Evolutionary conservation across 345 rosid genomes (phyloP), one percentile per base, ranked within the genome.

Genomic region (Arabis alpina): DNA sequence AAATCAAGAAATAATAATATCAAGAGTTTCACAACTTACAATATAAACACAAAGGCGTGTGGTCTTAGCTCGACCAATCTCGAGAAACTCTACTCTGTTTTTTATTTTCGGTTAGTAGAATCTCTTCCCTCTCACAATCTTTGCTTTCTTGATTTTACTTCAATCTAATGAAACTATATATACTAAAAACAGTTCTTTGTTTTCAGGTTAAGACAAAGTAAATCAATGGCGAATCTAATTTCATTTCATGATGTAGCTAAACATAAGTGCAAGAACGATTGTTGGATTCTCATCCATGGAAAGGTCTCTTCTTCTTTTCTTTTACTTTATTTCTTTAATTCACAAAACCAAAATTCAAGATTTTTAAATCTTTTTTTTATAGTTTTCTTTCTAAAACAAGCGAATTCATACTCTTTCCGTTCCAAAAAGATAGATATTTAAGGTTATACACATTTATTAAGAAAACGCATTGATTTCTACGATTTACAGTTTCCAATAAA

Each of bases 271-370:
- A 83, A 80, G 72, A 55, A 73, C 10, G 79, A 80, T 79, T 84
- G 88, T 78, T 86, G 96, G 91, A 81, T 90, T 63, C 68, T 86
- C 54, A 88, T 90, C 65, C 81, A 82, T 67, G 88, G 85, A 6
- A 86, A 90, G 93, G 93, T 84, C 69, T 23, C 41, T 71, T 1
- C 30, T 64, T 84, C 69, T 23, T 37, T 71, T 1, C 30, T 64
- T 14, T 45, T 42, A 3, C 4, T 42, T 27, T 3, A 5, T 13
- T 19, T 23, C 30, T 64, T 24, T 36, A 43, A 28, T 42, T 7
- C 40, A 56, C 40, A n/a, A 10, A 42, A n/a, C 11, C 19, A 56
- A 13, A 55, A 3, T 8, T 2, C 5, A 41, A 54, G 4, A 8
- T 19, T 25, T 36, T 40, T 2, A 39, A 36, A 58, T 52, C 43